A percentile compares a stretch with the other conserved stretches of the same genome.
phyloP scores from a whole-genome alignment of 257 asterid species.

The Marsdenia floribunda region DNA sequence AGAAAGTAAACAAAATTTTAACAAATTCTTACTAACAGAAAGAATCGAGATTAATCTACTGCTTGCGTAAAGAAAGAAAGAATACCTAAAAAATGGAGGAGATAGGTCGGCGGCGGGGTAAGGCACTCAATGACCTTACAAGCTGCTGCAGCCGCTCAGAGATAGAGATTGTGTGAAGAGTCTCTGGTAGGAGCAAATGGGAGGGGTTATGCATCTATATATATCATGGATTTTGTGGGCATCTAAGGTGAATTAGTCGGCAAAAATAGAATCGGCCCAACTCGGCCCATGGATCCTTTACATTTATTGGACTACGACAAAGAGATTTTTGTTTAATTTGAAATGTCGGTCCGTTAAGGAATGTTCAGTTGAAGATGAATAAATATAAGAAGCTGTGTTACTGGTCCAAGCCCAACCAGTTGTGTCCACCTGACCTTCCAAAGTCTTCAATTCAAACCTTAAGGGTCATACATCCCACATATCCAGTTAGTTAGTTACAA shows the following conservation, averaged over 20 bases:
- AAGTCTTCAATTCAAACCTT: too few species aligned
- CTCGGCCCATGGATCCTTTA: background rate
- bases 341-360: background rate
- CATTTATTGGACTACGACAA: background rate
- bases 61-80: background rate
- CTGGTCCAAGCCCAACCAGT: too few species aligned
- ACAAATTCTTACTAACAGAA: background rate
- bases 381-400: too few species aligned
- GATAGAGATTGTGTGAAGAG: background rate
- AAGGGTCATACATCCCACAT: too few species aligned
- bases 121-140: slow-evolving; percentile 7
- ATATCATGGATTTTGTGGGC: slow-evolving; percentile 3
- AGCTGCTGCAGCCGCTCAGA: slow-evolving; percentile 1
- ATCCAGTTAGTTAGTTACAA: too few species aligned
- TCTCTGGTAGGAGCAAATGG: background rate
- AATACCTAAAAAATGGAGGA: background rate
- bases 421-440: too few species aligned
- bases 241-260: background rate
- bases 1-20: background rate
- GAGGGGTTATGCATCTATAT: slow-evolving; percentile 6
- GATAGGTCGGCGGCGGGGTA: slow-evolving; percentile 1
- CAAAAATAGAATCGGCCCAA: background rate
- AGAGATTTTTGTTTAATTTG: background rate
- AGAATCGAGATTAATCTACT: too few species aligned
- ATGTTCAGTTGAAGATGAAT: too few species aligned